Evolutionary conservation across 345 rosid species (phyloP), one percentile per base, ranked within the genome.

Genomic region (Citrus hindsii): DNA sequence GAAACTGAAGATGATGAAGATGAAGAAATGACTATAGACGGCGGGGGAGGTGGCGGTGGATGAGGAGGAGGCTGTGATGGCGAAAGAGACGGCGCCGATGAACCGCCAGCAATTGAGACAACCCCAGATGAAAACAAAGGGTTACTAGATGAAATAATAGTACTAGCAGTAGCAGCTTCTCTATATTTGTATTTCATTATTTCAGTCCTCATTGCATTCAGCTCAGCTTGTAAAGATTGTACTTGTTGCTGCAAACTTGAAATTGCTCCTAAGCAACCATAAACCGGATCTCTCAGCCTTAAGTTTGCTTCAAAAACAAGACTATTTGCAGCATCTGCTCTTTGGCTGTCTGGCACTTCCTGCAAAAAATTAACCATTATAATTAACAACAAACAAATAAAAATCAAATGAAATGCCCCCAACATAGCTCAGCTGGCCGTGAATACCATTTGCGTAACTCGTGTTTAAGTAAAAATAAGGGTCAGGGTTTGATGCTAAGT

Each of bases 241-340:
- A 92, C 80, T 82, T 91, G 95, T 82, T 91, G 92, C 65, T 92
- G 97, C 76, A 92, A 87, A 76, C 88, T 83, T 18, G 90, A 88
- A 77, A 92, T 91, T 68, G 90, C 93, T 3, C 97, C 97, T 84
- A 91, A 90, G 87, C 92, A 88, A 5, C 95, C 97, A 61, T 89
- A 92, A n/a, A 92, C 91, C 1, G 95, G 97, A 85, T 92, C 97
- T 83, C 92, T 79, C 7, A 91, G 76, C 85, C 97, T 87, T 66
- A 89, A 79, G 82, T 88, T 91, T 4, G 97, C 97, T 80, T 92
- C 97, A 68, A 88, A 91, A 21, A 91, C 92, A 78, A 91, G 82
- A 84, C 97, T 89, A 53, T 89, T 90, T 38, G 92, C 93, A 3
- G 95, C 89, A 76, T 92, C 97, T 48, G 85, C 92, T 85, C 97